Evolutionary conservation across 208 protist species (phyloP), one percentile per base, ranked within the genome.

Genomic region (Trypanosomatidae sp.): DNA sequence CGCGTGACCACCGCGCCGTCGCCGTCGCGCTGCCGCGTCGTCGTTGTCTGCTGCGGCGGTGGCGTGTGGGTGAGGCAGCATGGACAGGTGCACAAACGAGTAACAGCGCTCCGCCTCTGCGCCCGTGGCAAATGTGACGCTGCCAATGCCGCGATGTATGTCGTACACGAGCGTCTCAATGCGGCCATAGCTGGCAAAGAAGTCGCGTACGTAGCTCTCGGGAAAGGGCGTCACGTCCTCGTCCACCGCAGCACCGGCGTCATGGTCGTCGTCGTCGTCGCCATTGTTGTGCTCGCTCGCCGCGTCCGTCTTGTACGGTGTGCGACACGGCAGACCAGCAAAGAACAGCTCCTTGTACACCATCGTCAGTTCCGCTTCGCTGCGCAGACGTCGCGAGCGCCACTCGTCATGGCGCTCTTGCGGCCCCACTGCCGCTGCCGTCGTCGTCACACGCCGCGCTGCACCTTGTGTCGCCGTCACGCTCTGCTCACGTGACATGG

Each of bases 311-410:
- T 10, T 22, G 23, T 50, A 43, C 13, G 21, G 28, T 11, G 27
- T 25, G 0, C 7, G 37, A 40, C 33, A 49, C 7, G 56, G 70
- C 32, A 88, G 79, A 6, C 79, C 79, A 3, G 79, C 79, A 42
- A 84, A 88, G 37, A 88, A 70, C 16, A 88, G 8, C 43, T 88
- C 70, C 40, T 58, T 54, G 59, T 68, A 76, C 15, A 65, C 48
- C 0, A 56, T 56, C 46, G 61, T 56, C 25, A 63, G 21, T 4
- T 59, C 22, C 8, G 52, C 8, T 1, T 46, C 23, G 16, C 38
- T 28, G 8, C 57, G 54, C 1, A 40, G n/a, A 11, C n/a, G 11
- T n/a, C 30, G 30, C 30, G 30, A 35, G 11, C 30, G 30, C n/a
- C 30, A 35, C n/a, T 11, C n/a, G 11, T 35, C 30, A 35, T 35